These are phyloP conservation scores for Pythium myriotylum DNA, from an alignment of 352 stramenopile species.

Conservation along the genomic window DNA sequence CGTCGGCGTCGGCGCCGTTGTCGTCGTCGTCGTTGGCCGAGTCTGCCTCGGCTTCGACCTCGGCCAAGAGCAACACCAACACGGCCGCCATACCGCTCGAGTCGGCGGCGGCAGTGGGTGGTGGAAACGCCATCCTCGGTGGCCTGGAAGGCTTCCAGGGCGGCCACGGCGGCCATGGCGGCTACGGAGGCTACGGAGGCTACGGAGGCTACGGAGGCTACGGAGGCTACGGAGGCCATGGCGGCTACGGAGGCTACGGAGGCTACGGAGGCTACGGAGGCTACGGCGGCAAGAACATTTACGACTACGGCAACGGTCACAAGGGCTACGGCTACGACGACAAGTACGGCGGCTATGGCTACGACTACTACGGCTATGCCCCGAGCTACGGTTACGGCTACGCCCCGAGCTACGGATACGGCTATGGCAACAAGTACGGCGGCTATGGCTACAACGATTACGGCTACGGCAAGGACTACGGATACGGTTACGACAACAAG, in stretches of 20 bases:
- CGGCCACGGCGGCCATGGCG: background rate
- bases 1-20: too few relatives aligned
- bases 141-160: background rate
- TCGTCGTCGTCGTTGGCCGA: too few relatives aligned
- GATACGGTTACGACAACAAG: conserved; percentile 7
- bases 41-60: too few relatives aligned
- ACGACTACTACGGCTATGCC: background rate
- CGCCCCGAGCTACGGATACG: background rate
- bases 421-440: background rate
- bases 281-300: background rate
- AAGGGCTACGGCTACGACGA: background rate
- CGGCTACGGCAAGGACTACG: conserved; percentile 4
- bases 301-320: background rate
- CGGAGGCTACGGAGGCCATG: background rate
- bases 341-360: background rate
- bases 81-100: too few relatives aligned
- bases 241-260: background rate
- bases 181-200: too few relatives aligned
- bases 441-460: conserved; percentile 5
- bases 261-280: background rate
- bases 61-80: too few relatives aligned
- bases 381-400: too few relatives aligned
- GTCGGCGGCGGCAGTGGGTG: too few relatives aligned
- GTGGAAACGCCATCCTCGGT: too few relatives aligned
- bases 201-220: background rate